Evolutionary conservation across 371 early-diverging fungal species (phyloP), one percentile per base, ranked within the genome.

Genomic region (Zychaea mexicana): DNA sequence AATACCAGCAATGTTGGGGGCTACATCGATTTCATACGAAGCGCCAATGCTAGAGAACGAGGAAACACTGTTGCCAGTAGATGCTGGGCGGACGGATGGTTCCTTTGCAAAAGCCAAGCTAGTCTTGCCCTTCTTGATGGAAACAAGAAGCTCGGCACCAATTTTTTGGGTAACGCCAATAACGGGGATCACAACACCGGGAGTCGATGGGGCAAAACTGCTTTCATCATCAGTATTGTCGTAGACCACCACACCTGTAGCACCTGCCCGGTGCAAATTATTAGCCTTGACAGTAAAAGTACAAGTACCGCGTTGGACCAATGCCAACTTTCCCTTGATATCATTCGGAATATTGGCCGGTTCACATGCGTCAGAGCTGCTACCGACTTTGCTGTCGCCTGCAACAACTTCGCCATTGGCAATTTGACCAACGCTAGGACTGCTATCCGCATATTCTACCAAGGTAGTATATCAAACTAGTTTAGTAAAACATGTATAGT

Each of bases 1-100:
- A 5, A 87, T 78, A 42, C 84, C 90, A 59, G 80, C 81, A 52
- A 90, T 54, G 21, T 89, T 85, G 15, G 92, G 81, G 55, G 70
- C 69, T 32, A 80, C 31, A n/a, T 69, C 62, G 7, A 73, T 54
- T 27, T 77, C 77, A 19, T 70, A 68, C 2, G 66, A 58, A 22
- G 77, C 65, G 32, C 81, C 81, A 21, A 74, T 62, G 21, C 88
- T 67, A 8, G 84, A 78, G 67, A 82, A 84, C 39, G 57, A 61
- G 21, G 84, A 79, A n/a, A 77, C 64, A 26, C 77, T 77, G 9
- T 70, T 72, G 19, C 69, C 78, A 32, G 75, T 72, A 27, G 73
- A 17, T 21, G 70, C 31, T 3, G 65, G 54, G n/a, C 63, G 54
- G 21, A 63, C 22, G n/a, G n/a, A n/a, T 19, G 26, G 24, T 17